Evolutionary conservation across 116 monocot species (phyloP).

Genomic region (Posidonia oceanica): DNA sequence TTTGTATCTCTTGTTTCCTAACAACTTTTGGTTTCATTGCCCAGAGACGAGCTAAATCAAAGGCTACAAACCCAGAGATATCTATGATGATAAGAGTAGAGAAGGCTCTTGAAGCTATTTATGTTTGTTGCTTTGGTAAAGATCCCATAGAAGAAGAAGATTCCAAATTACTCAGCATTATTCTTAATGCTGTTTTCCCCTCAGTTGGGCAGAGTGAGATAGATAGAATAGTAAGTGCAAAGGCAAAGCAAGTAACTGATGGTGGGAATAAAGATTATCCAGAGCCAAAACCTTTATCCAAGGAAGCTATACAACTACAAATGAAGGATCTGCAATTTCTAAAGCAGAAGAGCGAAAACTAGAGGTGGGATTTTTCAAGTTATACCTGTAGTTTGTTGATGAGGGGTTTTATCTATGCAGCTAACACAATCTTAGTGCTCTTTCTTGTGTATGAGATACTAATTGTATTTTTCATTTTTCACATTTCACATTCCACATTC

Average conservation of each 20-base stretch:
- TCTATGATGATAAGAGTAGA: conserved; percentile 67
- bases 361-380: neutral
- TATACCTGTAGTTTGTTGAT: too few relatives aligned
- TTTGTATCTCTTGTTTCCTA: neutral
- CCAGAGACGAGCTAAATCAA: conserved; percentile 11
- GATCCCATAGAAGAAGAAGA: conserved; percentile 84
- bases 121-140: conserved; percentile 73
- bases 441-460: too few relatives aligned
- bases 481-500: too few relatives aligned
- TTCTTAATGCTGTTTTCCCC: conserved; percentile 73
- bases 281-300: conserved; percentile 44
- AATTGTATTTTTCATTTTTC: too few relatives aligned
- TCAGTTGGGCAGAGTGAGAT: conserved; percentile 40
- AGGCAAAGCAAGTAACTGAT: conserved; percentile 36
- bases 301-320: conserved; percentile 59
- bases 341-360: conserved; percentile 38
- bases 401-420: too few relatives aligned
- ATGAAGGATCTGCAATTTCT: conserved; percentile 82
- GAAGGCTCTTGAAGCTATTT: conserved; percentile 88
- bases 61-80: conserved; percentile 29
- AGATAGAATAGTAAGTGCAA: conserved; percentile 30
- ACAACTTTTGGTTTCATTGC: neutral
- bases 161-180: conserved; percentile 37
- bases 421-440: too few relatives aligned
- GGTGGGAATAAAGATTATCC: conserved; percentile 35